These are phyloP conservation scores for Trichoderma atrobrunneum DNA, from an alignment of 2,329 filamentous ascomycete species.

Conservation along the genomic window DNA sequence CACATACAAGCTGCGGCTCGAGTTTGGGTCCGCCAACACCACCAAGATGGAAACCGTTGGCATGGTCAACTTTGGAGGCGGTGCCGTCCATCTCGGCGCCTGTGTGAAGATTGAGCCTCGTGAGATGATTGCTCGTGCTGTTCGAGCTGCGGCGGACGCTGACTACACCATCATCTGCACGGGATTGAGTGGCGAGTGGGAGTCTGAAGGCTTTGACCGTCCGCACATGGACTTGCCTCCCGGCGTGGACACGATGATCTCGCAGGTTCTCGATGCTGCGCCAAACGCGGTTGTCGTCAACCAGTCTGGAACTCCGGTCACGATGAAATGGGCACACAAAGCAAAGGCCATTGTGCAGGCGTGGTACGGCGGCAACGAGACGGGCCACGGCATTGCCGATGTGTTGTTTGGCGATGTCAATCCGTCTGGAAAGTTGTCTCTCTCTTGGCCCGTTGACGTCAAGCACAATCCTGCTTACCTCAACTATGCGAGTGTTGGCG, in stretches of 20 bases:
- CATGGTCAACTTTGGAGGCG: conserved; percentile 2
- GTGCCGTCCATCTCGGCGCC: neutral
- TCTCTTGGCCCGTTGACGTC: neutral
- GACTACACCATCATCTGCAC: conserved; percentile 8
- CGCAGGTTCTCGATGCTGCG: neutral
- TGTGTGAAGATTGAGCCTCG: neutral
- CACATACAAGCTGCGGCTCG: neutral
- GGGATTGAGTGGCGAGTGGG: neutral
- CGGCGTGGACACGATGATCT: neutral
- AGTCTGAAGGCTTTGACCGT: neutral
- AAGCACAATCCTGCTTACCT: conserved; percentile 1
- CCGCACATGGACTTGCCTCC: neutral
- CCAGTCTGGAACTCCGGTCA: neutral
- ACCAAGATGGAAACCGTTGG: conserved; percentile 7
- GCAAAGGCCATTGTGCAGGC: neutral
- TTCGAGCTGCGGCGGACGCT: neutral
- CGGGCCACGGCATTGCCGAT: neutral
- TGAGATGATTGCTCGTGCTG: neutral
- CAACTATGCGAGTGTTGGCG: conserved; percentile 4
- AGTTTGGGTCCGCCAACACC: conserved; percentile 1
- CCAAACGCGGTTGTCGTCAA: neutral
- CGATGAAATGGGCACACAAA: neutral
- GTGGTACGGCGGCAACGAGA: conserved; percentile 2
- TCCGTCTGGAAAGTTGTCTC: neutral
- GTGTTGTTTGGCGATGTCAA: neutral